phyloP scores from a whole-genome alignment of 345 rosid species.

The Eucalyptus sideroxylon region DNA sequence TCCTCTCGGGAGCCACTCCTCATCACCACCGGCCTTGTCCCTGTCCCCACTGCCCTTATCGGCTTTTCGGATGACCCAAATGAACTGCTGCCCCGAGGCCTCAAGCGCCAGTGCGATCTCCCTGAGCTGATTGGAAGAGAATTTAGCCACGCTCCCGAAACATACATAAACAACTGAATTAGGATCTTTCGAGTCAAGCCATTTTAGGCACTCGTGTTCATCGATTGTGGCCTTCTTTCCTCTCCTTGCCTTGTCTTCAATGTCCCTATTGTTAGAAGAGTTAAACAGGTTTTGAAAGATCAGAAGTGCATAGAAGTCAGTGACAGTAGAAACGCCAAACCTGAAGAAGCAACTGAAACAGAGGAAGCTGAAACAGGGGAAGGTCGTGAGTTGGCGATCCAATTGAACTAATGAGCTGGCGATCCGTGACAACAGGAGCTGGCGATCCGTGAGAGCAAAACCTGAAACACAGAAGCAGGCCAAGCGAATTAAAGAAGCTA shows the following conservation, averaged over 20 bases:
- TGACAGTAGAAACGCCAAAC: no score
- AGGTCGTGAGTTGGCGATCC: no score
- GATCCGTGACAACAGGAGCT: no score
- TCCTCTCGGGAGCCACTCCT: constrained; percentile 26
- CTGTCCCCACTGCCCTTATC: neutral
- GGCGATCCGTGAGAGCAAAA: no score
- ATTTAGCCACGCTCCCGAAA: constrained; percentile 22
- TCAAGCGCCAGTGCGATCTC: constrained; percentile 33
- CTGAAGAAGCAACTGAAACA: no score
- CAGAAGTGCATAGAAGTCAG: no score
- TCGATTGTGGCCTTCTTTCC: constrained; percentile 10
- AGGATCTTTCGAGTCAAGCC: constrained; percentile 19
- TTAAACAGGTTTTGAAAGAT: no score
- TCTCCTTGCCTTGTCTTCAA: constrained; percentile 10
- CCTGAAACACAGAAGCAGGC: no score
- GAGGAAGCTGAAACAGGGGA: no score
- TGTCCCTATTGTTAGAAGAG: neutral
- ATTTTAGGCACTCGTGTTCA: constrained; percentile 20
- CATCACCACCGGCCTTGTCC: neutral
- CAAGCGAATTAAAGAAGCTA: no score
- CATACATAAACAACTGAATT: constrained; percentile 27
- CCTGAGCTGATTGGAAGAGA: constrained; percentile 9
- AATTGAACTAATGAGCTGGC: no score
- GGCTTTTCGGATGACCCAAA: constrained; percentile 28
- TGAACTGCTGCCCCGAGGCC: constrained; percentile 20